A percentile compares a stretch with the other conserved stretches of the same genome.
Conservation (phyloP, 257 asterid genomes). For the Solanum sitiens region DNA sequence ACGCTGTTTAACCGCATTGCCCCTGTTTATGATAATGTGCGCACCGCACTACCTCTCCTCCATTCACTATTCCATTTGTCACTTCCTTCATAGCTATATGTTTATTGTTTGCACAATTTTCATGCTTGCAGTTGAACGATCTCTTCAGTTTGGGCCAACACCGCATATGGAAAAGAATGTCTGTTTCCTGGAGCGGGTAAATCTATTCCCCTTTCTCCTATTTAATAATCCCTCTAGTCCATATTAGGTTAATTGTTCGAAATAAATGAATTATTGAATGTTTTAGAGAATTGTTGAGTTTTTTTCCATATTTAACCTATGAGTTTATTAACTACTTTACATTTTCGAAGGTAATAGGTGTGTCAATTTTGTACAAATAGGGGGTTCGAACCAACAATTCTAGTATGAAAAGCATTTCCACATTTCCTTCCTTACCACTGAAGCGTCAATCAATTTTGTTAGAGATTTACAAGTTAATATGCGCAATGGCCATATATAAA, state of each 20-base stretch:
- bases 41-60: slow-evolving; percentile 10
- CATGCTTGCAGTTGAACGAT: slow-evolving; percentile 51
- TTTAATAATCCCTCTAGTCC: not conserved
- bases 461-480: too few relatives aligned
- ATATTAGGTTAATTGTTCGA: too few relatives aligned
- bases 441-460: too few relatives aligned
- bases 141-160: slow-evolving; percentile 64
- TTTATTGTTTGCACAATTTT: not conserved
- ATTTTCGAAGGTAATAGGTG: not conserved
- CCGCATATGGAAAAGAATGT: slow-evolving; percentile 86
- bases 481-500: too few relatives aligned
- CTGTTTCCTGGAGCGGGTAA: slow-evolving; percentile 86
- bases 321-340: not conserved
- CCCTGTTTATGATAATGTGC: slow-evolving; percentile 77
- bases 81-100: not conserved
- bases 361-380: not conserved
- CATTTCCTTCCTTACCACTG: too few relatives aligned
- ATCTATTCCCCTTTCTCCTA: not conserved
- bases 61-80: not conserved
- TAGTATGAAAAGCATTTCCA: too few relatives aligned
- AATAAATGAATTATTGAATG: not conserved
- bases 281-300: not conserved
- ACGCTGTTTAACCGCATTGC: slow-evolving; percentile 71
- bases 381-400: too few relatives aligned
- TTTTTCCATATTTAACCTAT: not conserved